A percentile compares a stretch with the other conserved stretches of the same genome.
phyloP scores from a whole-genome alignment of 257 asterid species.

The Gynochthodes officinalis region DNA sequence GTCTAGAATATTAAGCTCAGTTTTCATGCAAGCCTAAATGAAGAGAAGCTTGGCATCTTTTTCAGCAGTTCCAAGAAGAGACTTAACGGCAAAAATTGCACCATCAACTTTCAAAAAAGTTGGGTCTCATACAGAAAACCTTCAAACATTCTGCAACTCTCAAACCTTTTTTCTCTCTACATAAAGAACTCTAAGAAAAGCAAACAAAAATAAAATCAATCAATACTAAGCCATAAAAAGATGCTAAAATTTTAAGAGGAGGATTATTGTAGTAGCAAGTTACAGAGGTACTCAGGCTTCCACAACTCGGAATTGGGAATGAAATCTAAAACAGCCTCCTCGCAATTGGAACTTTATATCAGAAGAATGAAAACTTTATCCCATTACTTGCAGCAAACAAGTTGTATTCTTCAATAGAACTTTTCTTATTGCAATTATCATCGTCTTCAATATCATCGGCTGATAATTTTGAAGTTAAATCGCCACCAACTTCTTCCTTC shows the following conservation, averaged over 20 bases:
- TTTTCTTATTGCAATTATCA: conserved; percentile 47
- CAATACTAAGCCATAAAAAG: conserved; percentile 22
- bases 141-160: conserved; percentile 18
- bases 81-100: conserved; percentile 3
- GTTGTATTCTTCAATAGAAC: conserved; percentile 75
- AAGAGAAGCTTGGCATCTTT: background rate
- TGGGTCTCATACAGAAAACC: conserved; percentile 20
- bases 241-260: conserved; percentile 28
- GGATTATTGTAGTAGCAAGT: conserved; percentile 40
- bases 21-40: background rate
- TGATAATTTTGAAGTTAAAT: conserved; percentile 29
- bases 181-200: conserved; percentile 4
- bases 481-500: conserved; percentile 40
- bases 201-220: conserved; percentile 17
- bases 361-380: conserved; percentile 73
- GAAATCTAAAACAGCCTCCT: conserved; percentile 33
- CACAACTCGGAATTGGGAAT: conserved; percentile 31
- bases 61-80: background rate
- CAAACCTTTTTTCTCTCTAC: conserved; percentile 14
- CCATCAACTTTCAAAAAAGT: conserved; percentile 17
- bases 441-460: conserved; percentile 31
- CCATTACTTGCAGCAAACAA: conserved; percentile 83
- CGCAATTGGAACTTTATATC: conserved; percentile 32
- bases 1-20: background rate
- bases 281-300: conserved; percentile 46